Evolutionary conservation across 352 stramenopile species (phyloP), one percentile per base, ranked within the genome.

Genomic region (Phytopythium helicoides): DNA sequence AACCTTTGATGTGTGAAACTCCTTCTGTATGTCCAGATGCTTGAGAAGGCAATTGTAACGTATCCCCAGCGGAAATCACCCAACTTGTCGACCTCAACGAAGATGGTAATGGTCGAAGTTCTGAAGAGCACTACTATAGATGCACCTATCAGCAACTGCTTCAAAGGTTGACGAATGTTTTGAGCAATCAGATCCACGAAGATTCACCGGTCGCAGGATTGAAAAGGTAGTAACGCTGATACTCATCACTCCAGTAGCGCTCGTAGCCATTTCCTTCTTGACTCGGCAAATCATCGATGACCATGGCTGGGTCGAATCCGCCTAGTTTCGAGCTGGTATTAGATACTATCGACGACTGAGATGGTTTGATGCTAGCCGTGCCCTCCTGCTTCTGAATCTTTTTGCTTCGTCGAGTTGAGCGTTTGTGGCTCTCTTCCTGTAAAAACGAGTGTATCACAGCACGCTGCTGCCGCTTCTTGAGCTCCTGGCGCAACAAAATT

Each of bases 241-340:
- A 69, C 60, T 88, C 77, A 14, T 86, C 74, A 55, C 77, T 88
- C 74, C 74, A 88, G 52, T 70, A 83, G 26, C 73, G 54, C 18
- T 74, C 55, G 15, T 70, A 50, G 15, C 59, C 56, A n/a, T 55
- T 51, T 4, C 9, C n/a, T 46, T 42, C 18, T 26, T 51, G 18
- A 31, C 35, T 21, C 11, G 16, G 39, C 8, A 19, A 25, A n/a
- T 28, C 21, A 41, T 22, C 36, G 14, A 21, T 14, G n/a, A 22
- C 36, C 15, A 41, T 9, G 28, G 36, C 36, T 41, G 36, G 6
- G 31, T 44, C 19, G 16, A 21, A 26, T 35, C 33, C 15, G 44
- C 31, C 15, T 7, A 47, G 18, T 19, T 49, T 16, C 35, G 15
- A 19, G 41, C 35, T 33, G 28, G 5, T 33, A 9, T 33, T 9